A percentile compares a stretch with the other conserved stretches of the same genome.
Conservation (phyloP, 495 filamentous ascomycete genomes). For the Melanomma pulvis-pyrius region DNA sequence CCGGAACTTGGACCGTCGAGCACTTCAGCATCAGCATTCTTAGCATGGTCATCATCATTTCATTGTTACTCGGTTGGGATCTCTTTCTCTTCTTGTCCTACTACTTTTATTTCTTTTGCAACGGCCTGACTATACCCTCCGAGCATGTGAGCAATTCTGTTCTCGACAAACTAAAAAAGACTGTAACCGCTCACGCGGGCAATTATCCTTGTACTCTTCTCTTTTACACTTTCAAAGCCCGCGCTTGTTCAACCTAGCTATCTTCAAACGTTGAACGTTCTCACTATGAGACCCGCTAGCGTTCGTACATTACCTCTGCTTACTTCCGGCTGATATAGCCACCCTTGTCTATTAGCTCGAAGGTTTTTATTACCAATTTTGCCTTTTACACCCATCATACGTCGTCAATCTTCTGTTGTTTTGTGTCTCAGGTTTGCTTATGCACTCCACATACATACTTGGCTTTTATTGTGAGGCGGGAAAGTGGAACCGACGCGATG, state of each 20-base stretch:
- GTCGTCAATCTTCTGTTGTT: neutral
- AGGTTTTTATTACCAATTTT: neutral
- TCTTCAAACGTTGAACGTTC: constrained; percentile 16
- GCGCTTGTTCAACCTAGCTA: constrained; percentile 4
- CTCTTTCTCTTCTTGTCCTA: constrained; percentile 20
- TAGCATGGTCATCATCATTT: constrained; percentile 23
- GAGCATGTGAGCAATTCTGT: constrained; percentile 19
- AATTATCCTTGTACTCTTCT: constrained; percentile 26
- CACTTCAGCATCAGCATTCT: constrained; percentile 38
- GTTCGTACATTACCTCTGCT: constrained; percentile 7
- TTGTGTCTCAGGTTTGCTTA: neutral
- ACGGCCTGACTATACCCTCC: constrained; percentile 34
- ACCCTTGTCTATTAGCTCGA: neutral
- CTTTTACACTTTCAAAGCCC: constrained; percentile 4
- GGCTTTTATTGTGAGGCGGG: neutral
- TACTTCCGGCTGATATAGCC: constrained; percentile 16
- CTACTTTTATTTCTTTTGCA: constrained; percentile 22
- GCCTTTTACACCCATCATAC: neutral
- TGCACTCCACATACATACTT: constrained; percentile 2
- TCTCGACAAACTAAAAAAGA: constrained; percentile 32
- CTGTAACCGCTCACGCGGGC: constrained; percentile 40
- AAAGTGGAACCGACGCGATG: neutral
- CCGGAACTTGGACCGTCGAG: constrained; percentile 48
- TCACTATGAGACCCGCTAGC: neutral
- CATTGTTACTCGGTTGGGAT: neutral